phyloP scores from a whole-genome alignment of 2,329 filamentous ascomycete species.

The Beauveria sp. region DNA sequence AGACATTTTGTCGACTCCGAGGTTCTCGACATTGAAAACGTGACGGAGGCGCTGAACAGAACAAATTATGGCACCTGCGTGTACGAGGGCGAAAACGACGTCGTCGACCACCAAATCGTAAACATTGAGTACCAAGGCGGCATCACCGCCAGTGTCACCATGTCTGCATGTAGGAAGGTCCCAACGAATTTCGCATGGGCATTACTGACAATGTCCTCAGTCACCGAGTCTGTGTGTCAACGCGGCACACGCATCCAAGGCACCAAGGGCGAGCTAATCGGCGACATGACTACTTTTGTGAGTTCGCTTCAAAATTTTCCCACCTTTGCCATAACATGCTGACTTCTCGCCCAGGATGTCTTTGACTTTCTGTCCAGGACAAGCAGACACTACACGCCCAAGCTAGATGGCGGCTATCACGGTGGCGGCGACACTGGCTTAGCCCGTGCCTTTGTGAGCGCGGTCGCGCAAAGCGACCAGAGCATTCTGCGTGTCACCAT shows the following conservation, averaged over 20 bases:
- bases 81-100: slow-evolving; percentile 15
- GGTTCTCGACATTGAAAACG: slow-evolving; percentile 13
- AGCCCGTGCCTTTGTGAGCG: slow-evolving; percentile 12
- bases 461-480: slow-evolving; percentile 10
- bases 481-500: slow-evolving; percentile 11
- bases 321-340: not conserved
- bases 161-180: slow-evolving; percentile 14
- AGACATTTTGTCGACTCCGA: slow-evolving; percentile 14
- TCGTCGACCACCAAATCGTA: slow-evolving; percentile 15
- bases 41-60: slow-evolving; percentile 12
- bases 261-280: slow-evolving; percentile 14
- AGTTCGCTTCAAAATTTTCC: not conserved
- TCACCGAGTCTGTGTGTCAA: slow-evolving; percentile 14
- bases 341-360: not conserved
- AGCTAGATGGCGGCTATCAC: slow-evolving; percentile 14
- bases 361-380: slow-evolving; percentile 13
- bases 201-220: not conserved
- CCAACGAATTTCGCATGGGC: not conserved
- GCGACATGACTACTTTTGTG: slow-evolving; percentile 15
- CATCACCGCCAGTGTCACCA: slow-evolving; percentile 13
- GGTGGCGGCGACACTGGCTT: slow-evolving; percentile 14
- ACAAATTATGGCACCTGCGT: slow-evolving; percentile 14
- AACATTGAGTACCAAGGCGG: slow-evolving; percentile 14
- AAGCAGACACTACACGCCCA: slow-evolving; percentile 11
- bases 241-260: slow-evolving; percentile 15